Conservation (phyloP, 1,284 basidiomycete species). For the Cystobasidium sp. region DNA sequence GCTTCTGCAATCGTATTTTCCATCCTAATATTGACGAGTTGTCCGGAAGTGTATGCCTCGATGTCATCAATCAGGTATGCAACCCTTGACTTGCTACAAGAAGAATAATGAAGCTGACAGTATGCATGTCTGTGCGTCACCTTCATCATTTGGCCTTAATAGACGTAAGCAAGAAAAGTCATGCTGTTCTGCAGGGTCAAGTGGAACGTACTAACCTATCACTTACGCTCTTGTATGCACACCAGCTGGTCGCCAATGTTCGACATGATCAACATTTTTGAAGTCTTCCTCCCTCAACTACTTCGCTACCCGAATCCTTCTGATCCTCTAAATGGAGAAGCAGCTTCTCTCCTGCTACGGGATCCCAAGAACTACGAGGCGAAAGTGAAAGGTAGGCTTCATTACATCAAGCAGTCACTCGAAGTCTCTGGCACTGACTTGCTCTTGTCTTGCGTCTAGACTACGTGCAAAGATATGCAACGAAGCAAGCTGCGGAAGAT, state of each 20-base stretch:
- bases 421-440: not conserved
- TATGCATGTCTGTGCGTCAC: not conserved
- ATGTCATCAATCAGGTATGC: slow-evolving; percentile 69
- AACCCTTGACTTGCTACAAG: not conserved
- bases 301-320: slow-evolving; percentile 97
- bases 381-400: slow-evolving; percentile 78
- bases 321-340: slow-evolving; percentile 96
- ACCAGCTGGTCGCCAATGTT: slow-evolving; percentile 98
- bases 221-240: not conserved
- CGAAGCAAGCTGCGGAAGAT: slow-evolving; percentile 72
- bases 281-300: slow-evolving; percentile 95
- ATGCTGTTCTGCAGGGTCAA: no score
- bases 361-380: slow-evolving; percentile 92
- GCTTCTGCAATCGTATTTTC: slow-evolving; percentile 99
- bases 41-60: slow-evolving; percentile 78
- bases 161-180: not conserved
- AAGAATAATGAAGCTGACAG: not conserved
- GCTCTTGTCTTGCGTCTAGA: slow-evolving; percentile 62
- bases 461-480: slow-evolving; percentile 82
- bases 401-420: not conserved
- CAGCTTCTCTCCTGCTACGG: slow-evolving; percentile 92
- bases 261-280: slow-evolving; percentile 99
- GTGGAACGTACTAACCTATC: not conserved
- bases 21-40: slow-evolving; percentile 65
- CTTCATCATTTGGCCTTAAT: not conserved